Percentiles rank a stretch among this genome's conserved stretches.
phyloP scores from a whole-genome alignment of 1,284 basidiomycete species.

The Ustilago vetiveriae region DNA sequence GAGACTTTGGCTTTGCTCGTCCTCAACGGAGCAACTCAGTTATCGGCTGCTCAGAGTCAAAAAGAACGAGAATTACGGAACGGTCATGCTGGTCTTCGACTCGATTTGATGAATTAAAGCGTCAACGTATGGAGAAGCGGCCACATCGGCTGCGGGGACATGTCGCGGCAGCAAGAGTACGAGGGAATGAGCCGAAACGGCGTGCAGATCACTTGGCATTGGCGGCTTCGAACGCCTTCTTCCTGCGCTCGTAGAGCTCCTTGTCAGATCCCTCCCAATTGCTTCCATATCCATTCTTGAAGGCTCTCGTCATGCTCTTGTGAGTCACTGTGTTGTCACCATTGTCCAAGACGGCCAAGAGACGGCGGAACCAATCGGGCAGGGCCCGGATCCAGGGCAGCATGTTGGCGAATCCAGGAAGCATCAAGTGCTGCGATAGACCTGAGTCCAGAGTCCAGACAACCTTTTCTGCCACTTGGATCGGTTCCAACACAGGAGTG shows the following conservation, averaged over 20 bases:
- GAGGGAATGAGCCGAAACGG: too few species aligned
- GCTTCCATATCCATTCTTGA: slow-evolving; percentile 59
- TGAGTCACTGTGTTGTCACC: slow-evolving; percentile 59
- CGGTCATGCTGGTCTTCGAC: too few species aligned
- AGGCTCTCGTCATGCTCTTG: slow-evolving; percentile 51
- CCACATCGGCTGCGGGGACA: too few species aligned
- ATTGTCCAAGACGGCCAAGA: slow-evolving; percentile 55
- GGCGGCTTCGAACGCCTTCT: slow-evolving; percentile 13
- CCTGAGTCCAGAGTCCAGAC: slow-evolving; percentile 58
- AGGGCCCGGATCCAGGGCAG: slow-evolving; percentile 55
- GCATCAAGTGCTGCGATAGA: slow-evolving; percentile 57
- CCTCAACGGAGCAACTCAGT: too few species aligned
- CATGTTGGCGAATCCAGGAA: slow-evolving; percentile 52
- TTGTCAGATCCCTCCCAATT: slow-evolving; percentile 56
- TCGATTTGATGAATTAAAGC: too few species aligned
- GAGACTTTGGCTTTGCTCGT: too few species aligned
- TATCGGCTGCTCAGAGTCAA: too few species aligned
- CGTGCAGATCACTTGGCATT: slow-evolving; percentile 17
- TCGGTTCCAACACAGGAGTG: slow-evolving; percentile 60
- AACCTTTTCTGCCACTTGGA: slow-evolving; percentile 58
- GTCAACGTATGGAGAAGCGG: too few species aligned
- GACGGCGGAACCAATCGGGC: slow-evolving; percentile 59
- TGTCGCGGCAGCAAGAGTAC: too few species aligned
- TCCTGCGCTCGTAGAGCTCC: slow-evolving; percentile 37
- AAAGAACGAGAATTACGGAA: too few species aligned